Evolutionary conservation across 2,329 filamentous ascomycete genomes (phyloP).

Genomic region (Beauveria asiatica): DNA sequence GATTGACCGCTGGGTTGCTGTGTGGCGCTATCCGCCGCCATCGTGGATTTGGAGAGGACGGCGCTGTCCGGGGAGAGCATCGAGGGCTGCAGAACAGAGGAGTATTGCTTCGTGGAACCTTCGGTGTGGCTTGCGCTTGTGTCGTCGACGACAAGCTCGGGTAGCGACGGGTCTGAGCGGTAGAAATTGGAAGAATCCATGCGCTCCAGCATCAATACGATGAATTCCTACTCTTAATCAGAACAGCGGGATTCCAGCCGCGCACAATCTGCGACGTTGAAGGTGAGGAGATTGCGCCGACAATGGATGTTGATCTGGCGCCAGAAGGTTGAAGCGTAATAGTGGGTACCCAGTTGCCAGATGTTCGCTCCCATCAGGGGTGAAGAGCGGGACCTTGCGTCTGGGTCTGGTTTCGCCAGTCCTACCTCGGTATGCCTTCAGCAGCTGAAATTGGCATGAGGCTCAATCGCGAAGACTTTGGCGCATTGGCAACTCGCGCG

Average conservation of each 20-base stretch:
- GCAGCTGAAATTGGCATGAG: not conserved
- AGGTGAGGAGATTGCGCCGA: not conserved
- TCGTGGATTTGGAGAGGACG: constrained; percentile 18
- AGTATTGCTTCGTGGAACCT: not conserved
- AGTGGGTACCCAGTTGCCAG: not conserved
- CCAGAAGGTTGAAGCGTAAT: not conserved
- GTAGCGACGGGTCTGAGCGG: constrained; percentile 6
- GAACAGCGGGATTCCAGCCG: not conserved
- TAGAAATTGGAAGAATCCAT: not conserved
- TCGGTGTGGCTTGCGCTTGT: not conserved
- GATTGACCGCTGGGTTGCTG: constrained; percentile 11
- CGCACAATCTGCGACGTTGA: not conserved
- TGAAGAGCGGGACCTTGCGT: not conserved
- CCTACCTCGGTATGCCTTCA: no score
- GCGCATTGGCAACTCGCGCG: not conserved
- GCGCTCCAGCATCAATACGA: not conserved
- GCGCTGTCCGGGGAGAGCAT: constrained; percentile 6
- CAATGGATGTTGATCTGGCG: not conserved
- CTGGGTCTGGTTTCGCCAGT: no score
- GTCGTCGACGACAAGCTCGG: constrained; percentile 15
- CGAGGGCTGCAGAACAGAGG: not conserved
- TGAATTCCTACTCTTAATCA: not conserved
- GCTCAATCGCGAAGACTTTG: not conserved
- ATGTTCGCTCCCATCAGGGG: not conserved
- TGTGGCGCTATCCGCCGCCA: constrained; percentile 14